These are phyloP conservation scores for Cystobasidium slooffiae DNA, from an alignment of 1,284 basidiomycete genomes.

Conservation along the genomic window DNA sequence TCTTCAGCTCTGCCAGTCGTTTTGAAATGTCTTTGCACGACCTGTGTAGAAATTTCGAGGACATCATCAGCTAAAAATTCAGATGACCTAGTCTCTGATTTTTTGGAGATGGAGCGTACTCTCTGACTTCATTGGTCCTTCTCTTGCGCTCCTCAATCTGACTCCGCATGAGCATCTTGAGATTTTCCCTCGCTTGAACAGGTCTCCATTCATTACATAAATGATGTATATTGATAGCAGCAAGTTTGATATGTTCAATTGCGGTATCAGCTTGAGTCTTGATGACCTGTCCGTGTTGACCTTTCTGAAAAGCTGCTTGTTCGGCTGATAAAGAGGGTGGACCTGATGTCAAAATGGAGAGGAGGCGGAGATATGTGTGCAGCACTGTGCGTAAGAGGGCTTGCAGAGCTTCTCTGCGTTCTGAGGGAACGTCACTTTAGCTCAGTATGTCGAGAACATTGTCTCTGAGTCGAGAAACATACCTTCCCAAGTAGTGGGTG, in stretches of 20 bases:
- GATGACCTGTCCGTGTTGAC: constrained; percentile 28
- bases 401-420: constrained; percentile 45
- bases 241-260: constrained; percentile 52
- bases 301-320: constrained; percentile 29
- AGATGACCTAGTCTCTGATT: neutral
- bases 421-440: constrained; percentile 10
- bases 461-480: neutral
- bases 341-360: constrained; percentile 52
- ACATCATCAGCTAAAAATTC: too few relatives aligned
- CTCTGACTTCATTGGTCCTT: constrained; percentile 48
- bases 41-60: neutral
- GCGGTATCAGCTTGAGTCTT: constrained; percentile 46
- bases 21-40: constrained; percentile 5
- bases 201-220: constrained; percentile 56
- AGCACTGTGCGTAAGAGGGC: constrained; percentile 54
- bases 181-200: constrained; percentile 54
- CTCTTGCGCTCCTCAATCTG: constrained; percentile 52
- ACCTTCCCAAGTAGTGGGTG: constrained; percentile 36
- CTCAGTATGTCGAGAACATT: neutral
- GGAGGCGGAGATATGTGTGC: constrained; percentile 53
- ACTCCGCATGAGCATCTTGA: constrained; percentile 53
- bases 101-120: constrained; percentile 1
- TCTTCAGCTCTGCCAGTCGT: constrained; percentile 17
- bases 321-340: constrained; percentile 50
- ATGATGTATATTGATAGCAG: constrained; percentile 55